These are phyloP conservation scores for Cutaneotrichosporon sp. DNA, from an alignment of 1,284 basidiomycete genomes.

Conservation along the genomic window DNA sequence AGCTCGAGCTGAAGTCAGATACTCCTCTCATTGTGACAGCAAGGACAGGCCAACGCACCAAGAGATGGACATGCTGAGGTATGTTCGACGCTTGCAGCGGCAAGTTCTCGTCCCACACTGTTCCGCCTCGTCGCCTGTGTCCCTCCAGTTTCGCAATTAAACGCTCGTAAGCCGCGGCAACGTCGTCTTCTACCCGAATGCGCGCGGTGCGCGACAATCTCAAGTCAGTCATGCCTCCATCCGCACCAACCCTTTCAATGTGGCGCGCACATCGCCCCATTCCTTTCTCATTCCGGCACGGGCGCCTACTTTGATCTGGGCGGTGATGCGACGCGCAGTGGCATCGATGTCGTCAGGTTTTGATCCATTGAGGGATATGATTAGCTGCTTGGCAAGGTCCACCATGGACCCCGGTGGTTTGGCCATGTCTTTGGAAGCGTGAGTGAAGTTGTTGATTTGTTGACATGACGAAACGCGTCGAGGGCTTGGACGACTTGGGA, in stretches of 20 bases:
- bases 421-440: slow-evolving; percentile 3
- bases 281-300: slow-evolving; percentile 25
- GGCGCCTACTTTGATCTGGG: slow-evolving; percentile 19
- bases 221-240: neutral
- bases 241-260: slow-evolving; percentile 17
- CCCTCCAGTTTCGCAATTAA: slow-evolving; percentile 19
- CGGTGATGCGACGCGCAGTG: slow-evolving; percentile 13
- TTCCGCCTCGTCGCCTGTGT: slow-evolving; percentile 13
- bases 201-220: slow-evolving; percentile 24
- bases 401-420: slow-evolving; percentile 4
- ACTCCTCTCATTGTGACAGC: neutral
- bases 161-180: slow-evolving; percentile 31
- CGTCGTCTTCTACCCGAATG: slow-evolving; percentile 30
- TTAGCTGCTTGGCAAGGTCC: slow-evolving; percentile 21
- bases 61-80: slow-evolving; percentile 37
- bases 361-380: slow-evolving; percentile 9
- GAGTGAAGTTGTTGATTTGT: neutral
- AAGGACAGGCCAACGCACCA: slow-evolving; percentile 18
- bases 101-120: slow-evolving; percentile 31
- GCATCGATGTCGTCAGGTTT: slow-evolving; percentile 2
- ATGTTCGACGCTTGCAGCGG: slow-evolving; percentile 31
- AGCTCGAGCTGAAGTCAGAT: slow-evolving; percentile 29
- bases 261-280: slow-evolving; percentile 27
- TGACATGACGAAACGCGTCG: neutral
- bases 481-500: neutral